A percentile compares a stretch with the other conserved stretches of the same genome.
These are phyloP conservation scores for Tylopilus sp. DNA, from an alignment of 768 basidiomycete genomes.

Conservation along the genomic window DNA sequence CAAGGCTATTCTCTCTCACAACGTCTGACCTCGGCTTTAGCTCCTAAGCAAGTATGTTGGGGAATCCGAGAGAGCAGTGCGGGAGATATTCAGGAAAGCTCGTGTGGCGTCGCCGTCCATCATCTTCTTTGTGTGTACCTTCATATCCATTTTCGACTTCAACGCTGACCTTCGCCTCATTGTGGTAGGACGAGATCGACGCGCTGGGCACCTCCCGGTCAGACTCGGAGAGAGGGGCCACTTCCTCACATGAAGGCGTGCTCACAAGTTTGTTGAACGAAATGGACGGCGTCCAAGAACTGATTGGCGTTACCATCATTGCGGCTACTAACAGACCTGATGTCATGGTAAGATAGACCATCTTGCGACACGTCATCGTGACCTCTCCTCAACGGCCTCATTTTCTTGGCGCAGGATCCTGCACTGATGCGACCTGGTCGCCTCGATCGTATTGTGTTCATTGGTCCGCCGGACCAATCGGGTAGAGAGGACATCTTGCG, in stretches of 20 bases:
- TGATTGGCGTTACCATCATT: conserved; percentile 91
- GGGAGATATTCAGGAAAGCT: conserved; percentile 95
- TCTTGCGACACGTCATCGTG: background rate
- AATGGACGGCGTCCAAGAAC: conserved; percentile 97
- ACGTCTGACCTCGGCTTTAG: conserved; percentile 38
- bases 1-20: background rate
- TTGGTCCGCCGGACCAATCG: conserved; percentile 82
- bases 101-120: conserved; percentile 93
- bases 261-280: conserved; percentile 92
- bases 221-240: conserved; percentile 48
- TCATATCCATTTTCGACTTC: background rate
- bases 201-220: conserved; percentile 81
- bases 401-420: conserved; percentile 62
- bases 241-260: conserved; percentile 77
- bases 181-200: conserved; percentile 88
- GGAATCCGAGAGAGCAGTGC: conserved; percentile 91
- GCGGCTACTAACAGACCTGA: conserved; percentile 97
- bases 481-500: conserved; percentile 83
- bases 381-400: background rate
- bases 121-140: conserved; percentile 80
- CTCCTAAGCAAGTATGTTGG: conserved; percentile 96
- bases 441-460: conserved; percentile 89
- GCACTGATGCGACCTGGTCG: conserved; percentile 94
- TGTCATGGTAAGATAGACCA: conserved; percentile 65
- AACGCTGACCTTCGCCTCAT: background rate